phyloP scores from a whole-genome alignment of 2,329 filamentous ascomycete species.

The Ophiosphaerella herpotricha region DNA sequence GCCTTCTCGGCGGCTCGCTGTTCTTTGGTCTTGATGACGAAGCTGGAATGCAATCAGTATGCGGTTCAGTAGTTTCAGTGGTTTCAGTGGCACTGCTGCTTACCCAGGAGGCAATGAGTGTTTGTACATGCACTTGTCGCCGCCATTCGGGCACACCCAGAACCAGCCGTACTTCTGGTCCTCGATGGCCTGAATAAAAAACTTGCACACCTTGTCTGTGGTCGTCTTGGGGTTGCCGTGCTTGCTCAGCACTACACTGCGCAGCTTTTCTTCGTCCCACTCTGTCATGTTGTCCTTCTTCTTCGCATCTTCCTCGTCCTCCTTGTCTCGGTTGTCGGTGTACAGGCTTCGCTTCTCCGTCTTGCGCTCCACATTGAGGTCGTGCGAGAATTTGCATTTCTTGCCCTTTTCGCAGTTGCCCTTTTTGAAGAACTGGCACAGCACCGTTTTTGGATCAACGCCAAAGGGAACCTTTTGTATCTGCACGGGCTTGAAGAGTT shows the following conservation, averaged over 20 bases:
- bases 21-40: slow-evolving; percentile 96
- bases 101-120: slow-evolving; percentile 94
- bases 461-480: slow-evolving; percentile 98
- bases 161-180: slow-evolving; percentile 99
- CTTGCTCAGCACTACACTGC: slow-evolving; percentile 89
- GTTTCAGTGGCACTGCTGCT: slow-evolving; percentile 46
- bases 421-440: slow-evolving; percentile 97
- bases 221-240: slow-evolving; percentile 95
- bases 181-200: slow-evolving; percentile 94
- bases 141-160: slow-evolving; percentile 95
- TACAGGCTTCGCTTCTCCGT: slow-evolving; percentile 91
- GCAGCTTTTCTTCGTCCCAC: slow-evolving; percentile 97
- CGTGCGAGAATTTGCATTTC: slow-evolving; percentile 98
- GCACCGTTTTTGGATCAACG: slow-evolving; percentile 94
- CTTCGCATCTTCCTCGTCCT: slow-evolving; percentile 73
- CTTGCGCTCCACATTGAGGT: slow-evolving; percentile 86
- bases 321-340: slow-evolving; percentile 76
- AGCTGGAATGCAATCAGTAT: slow-evolving; percentile 59
- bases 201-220: slow-evolving; percentile 99
- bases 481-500: slow-evolving; percentile 89
- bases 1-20: slow-evolving; percentile 95
- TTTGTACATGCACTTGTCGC: slow-evolving; percentile 98
- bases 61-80: neutral
- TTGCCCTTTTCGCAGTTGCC: slow-evolving; percentile 90
- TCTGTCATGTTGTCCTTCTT: slow-evolving; percentile 92